Evolutionary conservation across 176 grass and related monocot species (phyloP), one percentile per base, ranked within the genome.

Genomic region (Poa pratensis): DNA sequence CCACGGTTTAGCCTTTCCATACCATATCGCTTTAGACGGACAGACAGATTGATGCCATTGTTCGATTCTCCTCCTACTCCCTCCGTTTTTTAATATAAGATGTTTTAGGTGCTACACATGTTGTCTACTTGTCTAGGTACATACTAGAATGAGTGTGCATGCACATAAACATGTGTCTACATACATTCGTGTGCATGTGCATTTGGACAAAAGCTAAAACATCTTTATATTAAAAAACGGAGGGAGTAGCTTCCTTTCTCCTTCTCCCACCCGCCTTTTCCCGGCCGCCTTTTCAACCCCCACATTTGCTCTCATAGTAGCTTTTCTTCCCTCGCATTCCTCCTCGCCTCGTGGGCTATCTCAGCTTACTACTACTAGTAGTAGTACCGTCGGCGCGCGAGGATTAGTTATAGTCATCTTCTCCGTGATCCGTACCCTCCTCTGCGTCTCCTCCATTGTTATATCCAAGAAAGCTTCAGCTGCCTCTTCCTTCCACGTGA

Each of bases 41-140:
- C 59, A 55, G 27, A 20, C 32, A 72, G 84, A 42, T 90, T 87
- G 84, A 90, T 84, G 89, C 85, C 85, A 80, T 75, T 84, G 80
- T 80, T 83, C 30, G 80, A 83, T 87, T 82, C 83, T 76, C 54
- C 83, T n/a, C n/a, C n/a, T n/a, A n/a, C n/a, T n/a, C n/a, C n/a
- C n/a, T n/a, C n/a, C n/a, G n/a, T n/a, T n/a, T n/a, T n/a, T n/a
- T n/a, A n/a, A n/a, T n/a, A n/a, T n/a, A n/a, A n/a, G n/a, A n/a
- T n/a, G n/a, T n/a, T n/a, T n/a, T n/a, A n/a, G n/a, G n/a, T n/a
- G n/a, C n/a, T n/a, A n/a, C n/a, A n/a, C n/a, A n/a, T n/a, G n/a
- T n/a, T n/a, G n/a, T n/a, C n/a, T n/a, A n/a, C n/a, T n/a, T n/a
- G n/a, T n/a, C n/a, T n/a, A n/a, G n/a, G n/a, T n/a, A n/a, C n/a